Base-by-base conservation (phyloP, 352 stramenopile genomes). In the Phytopythium oedochilum region DNA sequence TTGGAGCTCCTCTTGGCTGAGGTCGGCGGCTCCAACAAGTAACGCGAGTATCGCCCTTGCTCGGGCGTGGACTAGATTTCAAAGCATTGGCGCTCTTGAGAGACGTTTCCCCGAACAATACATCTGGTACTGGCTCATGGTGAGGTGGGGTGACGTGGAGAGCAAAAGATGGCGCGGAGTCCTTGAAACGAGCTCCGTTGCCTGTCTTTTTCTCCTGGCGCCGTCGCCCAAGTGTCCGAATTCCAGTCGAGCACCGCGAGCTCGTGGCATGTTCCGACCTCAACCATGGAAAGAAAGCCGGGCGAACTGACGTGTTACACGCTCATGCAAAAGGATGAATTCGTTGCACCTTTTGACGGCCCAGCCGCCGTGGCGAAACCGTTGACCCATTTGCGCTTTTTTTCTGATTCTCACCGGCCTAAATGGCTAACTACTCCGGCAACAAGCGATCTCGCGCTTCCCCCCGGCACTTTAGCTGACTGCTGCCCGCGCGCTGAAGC, bases 1-100 rank as follows among this genome's bases (percentile, higher is more conserved):
- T 29, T 55, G 23, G 36, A 73, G 50, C 69, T 73, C 43, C 57
- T 78, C 18, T 66, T 66, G 45, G 67, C 62, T 61, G 49, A 55
- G 23, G 12, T 32, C 22, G 22, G 14, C 15, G n/a, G 20, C n/a
- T n/a, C 23, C 42, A 32, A 3, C 14, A 31, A 48, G 42, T 48
- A 20, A 32, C 14, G n/a, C n/a, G n/a, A n/a, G n/a, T n/a, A n/a
- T n/a, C n/a, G n/a, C n/a, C n/a, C n/a, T n/a, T n/a, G n/a, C n/a
- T n/a, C n/a, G 42, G 42, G 14, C 10, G 22, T 2, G 12, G 20
- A n/a, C 10, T 15, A 14, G 42, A 14, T 12, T 14, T 48, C 23
- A 12, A 2, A 0, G 23, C 8, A 23, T 6, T 4, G 42, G 22
- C 14, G 22, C 25, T 20, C 3, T 3, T n/a, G 23, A 1, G 14